These are phyloP conservation scores for Penicillium glabrum DNA, from an alignment of 2,329 filamentous ascomycete genomes.

Conservation along the genomic window DNA sequence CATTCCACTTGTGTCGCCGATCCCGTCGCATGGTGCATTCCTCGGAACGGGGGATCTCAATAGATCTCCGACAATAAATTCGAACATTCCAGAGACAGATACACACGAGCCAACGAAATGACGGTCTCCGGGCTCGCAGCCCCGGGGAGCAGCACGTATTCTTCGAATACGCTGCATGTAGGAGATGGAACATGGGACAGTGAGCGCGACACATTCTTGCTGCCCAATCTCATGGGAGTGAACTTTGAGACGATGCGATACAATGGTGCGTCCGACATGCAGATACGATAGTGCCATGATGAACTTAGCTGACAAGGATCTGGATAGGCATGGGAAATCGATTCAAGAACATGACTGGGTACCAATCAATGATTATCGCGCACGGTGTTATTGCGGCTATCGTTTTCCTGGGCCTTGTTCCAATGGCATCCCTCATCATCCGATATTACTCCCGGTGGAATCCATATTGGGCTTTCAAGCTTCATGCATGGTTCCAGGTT, in stretches of 20 bases:
- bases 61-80: slow-evolving; percentile 43
- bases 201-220: slow-evolving; percentile 60
- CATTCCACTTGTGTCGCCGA: slow-evolving; percentile 12
- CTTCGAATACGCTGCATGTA: slow-evolving; percentile 61
- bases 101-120: slow-evolving; percentile 25
- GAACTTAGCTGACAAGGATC: neutral
- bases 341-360: slow-evolving; percentile 59
- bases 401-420: slow-evolving; percentile 61
- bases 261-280: slow-evolving; percentile 52
- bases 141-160: slow-evolving; percentile 62
- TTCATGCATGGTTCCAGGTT: slow-evolving; percentile 65
- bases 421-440: slow-evolving; percentile 59
- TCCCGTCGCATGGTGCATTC: slow-evolving; percentile 45
- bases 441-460: slow-evolving; percentile 59
- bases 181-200: slow-evolving; percentile 68
- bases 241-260: slow-evolving; percentile 68
- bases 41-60: slow-evolving; percentile 43
- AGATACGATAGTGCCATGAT: too few species aligned
- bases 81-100: slow-evolving; percentile 39
- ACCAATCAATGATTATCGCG: slow-evolving; percentile 58
- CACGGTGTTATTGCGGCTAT: slow-evolving; percentile 62
- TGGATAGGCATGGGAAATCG: slow-evolving; percentile 64
- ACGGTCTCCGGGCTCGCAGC: slow-evolving; percentile 49
- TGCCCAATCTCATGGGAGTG: slow-evolving; percentile 63
- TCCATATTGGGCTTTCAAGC: slow-evolving; percentile 55